Evolutionary conservation across 108 stramenopile species (phyloP).

Genomic region (Craspedostauros australis): DNA sequence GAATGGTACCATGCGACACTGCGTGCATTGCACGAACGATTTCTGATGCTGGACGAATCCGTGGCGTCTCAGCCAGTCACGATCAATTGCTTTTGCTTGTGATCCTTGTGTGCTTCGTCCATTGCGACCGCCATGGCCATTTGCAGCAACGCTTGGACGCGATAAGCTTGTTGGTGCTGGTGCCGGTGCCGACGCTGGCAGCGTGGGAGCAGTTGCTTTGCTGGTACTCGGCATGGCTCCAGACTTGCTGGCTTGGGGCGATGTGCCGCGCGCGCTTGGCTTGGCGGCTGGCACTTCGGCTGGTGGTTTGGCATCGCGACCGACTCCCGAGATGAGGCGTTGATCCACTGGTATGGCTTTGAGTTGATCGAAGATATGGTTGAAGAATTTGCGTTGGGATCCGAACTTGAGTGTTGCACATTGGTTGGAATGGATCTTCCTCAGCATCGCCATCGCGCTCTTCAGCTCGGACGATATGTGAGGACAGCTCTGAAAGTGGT

Average conservation of each 20-base stretch:
- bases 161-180: no score
- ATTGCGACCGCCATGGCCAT: not conserved
- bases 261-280: not conserved
- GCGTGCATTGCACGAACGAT: conserved; percentile 18
- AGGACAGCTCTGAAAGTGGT: conserved; percentile 43
- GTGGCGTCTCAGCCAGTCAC: conserved; percentile 1
- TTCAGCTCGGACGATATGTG: conserved; percentile 24
- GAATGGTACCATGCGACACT: conserved; percentile 42
- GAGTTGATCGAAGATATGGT: conserved; percentile 26
- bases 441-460: conserved; percentile 16
- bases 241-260: no score
- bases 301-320: not conserved
- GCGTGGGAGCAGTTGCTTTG: not conserved
- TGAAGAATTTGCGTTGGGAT: conserved; percentile 48
- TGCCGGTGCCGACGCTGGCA: not conserved
- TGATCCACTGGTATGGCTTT: conserved; percentile 11
- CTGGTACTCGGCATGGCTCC: not conserved
- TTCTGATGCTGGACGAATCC: conserved; percentile 9
- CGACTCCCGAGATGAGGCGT: not conserved
- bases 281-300: not conserved
- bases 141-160: no score
- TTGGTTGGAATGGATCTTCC: conserved; percentile 41
- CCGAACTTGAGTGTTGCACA: conserved; percentile 37
- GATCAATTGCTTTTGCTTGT: not conserved
- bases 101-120: not conserved